Evolutionary conservation across 176 grass and related monocot species (phyloP), one percentile per base, ranked within the genome.

Genomic region (Hyparrhenia diplandra): DNA sequence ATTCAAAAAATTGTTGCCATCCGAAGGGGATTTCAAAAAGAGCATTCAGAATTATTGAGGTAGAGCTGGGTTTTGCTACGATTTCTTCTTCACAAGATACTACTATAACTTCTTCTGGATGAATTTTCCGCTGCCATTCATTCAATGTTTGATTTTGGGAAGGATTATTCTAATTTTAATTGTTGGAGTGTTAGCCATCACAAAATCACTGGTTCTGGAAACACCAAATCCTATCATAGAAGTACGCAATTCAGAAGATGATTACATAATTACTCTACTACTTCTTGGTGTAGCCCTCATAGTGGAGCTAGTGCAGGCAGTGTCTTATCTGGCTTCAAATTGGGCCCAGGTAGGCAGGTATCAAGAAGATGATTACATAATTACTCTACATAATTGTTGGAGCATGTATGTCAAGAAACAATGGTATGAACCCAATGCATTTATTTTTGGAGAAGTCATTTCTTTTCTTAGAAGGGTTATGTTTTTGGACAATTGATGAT

Each of bases 301-400:
- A 6, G 24, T 65, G 27, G 81, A 75, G 52, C 0, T 75, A 16
- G 31, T 75, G 23, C 45, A 75, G 21, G 16, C 1, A 41, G n/a
- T 0, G 18, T 29, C 41, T 62, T 82, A 74, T 65, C 28, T 83
- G 29, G 58, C 28, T 5, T 83, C 80, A 2, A n/a, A 83, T 52
- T 83, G 60, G 60, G 23, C 13, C 71, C 65, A 55, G 61, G 42
- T 83, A n/a, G n/a, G n/a, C n/a, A n/a, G n/a, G n/a, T n/a, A n/a
- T n/a, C n/a, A n/a, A n/a, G n/a, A n/a, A n/a, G n/a, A n/a, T n/a
- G n/a, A n/a, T n/a, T n/a, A n/a, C n/a, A n/a, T n/a, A n/a, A n/a
- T n/a, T n/a, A n/a, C n/a, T n/a, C n/a, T n/a, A n/a, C n/a, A n/a
- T n/a, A n/a, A 39, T 67, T 1, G 0, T 7, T 57, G 14, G 16